Evolutionary conservation across 192 early-diverging fungal species (phyloP).

Genomic region (Lunasporangiospora selenospora): DNA sequence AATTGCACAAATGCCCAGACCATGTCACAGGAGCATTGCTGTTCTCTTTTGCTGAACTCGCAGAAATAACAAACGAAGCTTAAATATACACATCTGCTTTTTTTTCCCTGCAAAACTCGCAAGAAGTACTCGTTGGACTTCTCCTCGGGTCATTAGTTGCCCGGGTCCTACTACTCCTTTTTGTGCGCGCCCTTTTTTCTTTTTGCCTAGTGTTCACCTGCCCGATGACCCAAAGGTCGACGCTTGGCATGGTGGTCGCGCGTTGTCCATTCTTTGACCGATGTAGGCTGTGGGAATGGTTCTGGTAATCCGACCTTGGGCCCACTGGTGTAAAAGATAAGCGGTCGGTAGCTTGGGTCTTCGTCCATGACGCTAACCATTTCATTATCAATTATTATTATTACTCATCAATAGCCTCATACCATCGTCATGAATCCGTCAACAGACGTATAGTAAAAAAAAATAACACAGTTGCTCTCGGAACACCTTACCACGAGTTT

Average conservation of each 20-base stretch:
- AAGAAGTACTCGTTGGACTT: too few species aligned
- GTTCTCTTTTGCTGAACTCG: too few species aligned
- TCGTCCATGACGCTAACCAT: slow-evolving; percentile 80
- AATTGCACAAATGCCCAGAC: too few species aligned
- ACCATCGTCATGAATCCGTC: background rate
- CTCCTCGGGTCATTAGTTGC: too few species aligned
- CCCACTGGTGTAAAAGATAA: slow-evolving; percentile 73
- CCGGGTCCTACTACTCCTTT: too few species aligned
- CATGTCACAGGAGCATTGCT: too few species aligned
- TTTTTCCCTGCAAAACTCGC: too few species aligned
- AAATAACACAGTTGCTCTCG: background rate
- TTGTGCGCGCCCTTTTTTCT: too few species aligned
- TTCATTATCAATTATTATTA: background rate
- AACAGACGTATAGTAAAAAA: slow-evolving; percentile 1
- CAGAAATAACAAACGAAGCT: too few species aligned
- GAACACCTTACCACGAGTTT: slow-evolving; percentile 69
- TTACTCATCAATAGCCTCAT: background rate
- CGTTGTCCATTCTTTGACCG: slow-evolving; percentile 8
- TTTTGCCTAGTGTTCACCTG: background rate
- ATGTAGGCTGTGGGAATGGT: slow-evolving; percentile 66
- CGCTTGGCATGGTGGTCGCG: background rate
- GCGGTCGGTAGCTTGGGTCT: slow-evolving; percentile 74
- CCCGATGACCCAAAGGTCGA: background rate
- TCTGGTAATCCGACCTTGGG: slow-evolving; percentile 64
- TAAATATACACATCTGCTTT: too few species aligned